These are phyloP conservation scores for Curvularia sp. DNA, from an alignment of 2,329 filamentous ascomycete genomes.

Conservation along the genomic window DNA sequence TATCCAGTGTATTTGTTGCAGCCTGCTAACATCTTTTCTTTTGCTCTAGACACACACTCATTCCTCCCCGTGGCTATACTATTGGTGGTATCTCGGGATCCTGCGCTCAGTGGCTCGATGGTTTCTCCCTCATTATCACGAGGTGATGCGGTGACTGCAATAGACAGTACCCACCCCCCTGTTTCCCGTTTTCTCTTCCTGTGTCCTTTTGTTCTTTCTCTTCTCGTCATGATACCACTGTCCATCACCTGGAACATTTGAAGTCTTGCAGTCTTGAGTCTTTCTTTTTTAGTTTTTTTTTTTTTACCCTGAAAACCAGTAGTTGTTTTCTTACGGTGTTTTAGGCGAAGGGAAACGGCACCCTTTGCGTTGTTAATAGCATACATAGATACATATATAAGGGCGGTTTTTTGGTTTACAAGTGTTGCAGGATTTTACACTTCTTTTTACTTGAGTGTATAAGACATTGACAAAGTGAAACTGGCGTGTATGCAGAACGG, in stretches of 20 bases:
- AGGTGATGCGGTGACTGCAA: constrained; percentile 56
- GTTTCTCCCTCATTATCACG: constrained; percentile 81
- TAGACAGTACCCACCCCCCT: neutral
- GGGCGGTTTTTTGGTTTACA: neutral
- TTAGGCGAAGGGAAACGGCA: neutral
- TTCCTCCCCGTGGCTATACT: constrained; percentile 87
- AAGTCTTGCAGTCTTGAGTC: neutral
- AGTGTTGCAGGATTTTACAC: neutral
- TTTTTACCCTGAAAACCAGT: neutral
- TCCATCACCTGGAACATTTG: constrained; percentile 10
- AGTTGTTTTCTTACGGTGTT: neutral
- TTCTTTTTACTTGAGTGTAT: neutral
- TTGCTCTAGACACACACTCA: constrained; percentile 74
- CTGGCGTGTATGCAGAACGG: neutral
- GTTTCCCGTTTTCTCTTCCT: neutral
- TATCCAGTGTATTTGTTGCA: constrained; percentile 1
- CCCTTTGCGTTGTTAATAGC: neutral
- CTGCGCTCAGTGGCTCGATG: constrained; percentile 81
- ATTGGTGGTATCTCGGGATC: constrained; percentile 88
- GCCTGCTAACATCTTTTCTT: constrained; percentile 30
- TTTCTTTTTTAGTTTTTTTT: neutral
- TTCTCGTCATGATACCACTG: constrained; percentile 17
- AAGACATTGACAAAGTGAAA: neutral
- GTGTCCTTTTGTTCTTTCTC: neutral
- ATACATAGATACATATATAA: neutral